A percentile compares a stretch with the other conserved stretches of the same genome.
Conservation (phyloP, 176 grass and related monocot species). For the Melocanna baccifera region DNA sequence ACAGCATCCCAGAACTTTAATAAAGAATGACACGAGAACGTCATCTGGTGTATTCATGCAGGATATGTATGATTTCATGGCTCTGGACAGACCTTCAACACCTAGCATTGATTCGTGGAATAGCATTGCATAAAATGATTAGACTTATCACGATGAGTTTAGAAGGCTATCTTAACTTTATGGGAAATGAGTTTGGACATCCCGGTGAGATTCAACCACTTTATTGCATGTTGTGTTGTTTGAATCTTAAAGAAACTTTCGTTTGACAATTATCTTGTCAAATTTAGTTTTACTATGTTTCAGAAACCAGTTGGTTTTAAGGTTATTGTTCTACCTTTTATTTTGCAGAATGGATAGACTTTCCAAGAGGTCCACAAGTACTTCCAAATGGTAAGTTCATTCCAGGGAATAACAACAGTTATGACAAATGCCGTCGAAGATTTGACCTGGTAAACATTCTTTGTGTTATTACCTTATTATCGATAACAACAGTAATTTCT, state of each 20-base stretch:
- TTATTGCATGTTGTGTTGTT: neutral
- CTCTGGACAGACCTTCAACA: conserved; percentile 82
- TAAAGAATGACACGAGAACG: neutral
- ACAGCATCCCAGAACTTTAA: neutral
- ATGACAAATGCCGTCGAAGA: conserved; percentile 83
- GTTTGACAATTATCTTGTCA: neutral
- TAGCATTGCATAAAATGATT: conserved; percentile 99
- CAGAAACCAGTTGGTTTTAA: conserved; percentile 6
- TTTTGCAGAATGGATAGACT: conserved; percentile 90
- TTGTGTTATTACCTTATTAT: conserved; percentile 7
- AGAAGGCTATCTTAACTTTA: conserved; percentile 98
- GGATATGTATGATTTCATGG: conserved; percentile 99
- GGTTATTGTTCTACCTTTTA: conserved; percentile 15
- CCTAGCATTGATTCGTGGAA: conserved; percentile 95
- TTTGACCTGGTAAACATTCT: conserved; percentile 73
- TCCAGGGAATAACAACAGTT: conserved; percentile 81
- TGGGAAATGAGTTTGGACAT: conserved; percentile 99
- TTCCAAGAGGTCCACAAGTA: conserved; percentile 64
- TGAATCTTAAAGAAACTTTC: neutral
- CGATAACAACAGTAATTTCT: neutral
- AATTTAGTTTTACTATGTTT: conserved; percentile 8
- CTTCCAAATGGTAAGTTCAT: conserved; percentile 69
- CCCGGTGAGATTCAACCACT: conserved; percentile 58
- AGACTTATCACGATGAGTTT: conserved; percentile 94
- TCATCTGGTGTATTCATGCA: conserved; percentile 29